These are phyloP conservation scores for Spiraea crenata DNA, from an alignment of 331 rosid species.

Conservation along the genomic window DNA sequence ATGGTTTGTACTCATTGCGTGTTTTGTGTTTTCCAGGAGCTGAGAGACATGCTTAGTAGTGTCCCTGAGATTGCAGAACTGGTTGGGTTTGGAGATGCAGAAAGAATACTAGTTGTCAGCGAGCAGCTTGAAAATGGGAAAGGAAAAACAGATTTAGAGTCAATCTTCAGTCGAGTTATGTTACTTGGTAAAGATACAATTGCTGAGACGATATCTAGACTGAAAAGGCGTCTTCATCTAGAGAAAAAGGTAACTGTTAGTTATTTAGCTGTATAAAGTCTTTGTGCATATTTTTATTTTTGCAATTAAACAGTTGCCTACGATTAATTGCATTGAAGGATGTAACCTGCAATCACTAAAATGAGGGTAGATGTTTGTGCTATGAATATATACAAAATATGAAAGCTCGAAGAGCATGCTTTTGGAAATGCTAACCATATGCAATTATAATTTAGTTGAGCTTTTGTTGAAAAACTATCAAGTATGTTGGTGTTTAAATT, in stretches of 20 bases:
- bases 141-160: slow-evolving; percentile 28
- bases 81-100: slow-evolving; percentile 30
- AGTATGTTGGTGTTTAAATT: neutral
- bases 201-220: slow-evolving; percentile 18
- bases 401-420: neutral
- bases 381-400: neutral
- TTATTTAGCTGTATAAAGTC: neutral
- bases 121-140: slow-evolving; percentile 28
- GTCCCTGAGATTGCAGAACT: slow-evolving; percentile 39
- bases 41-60: slow-evolving; percentile 23
- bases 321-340: neutral
- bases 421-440: neutral
- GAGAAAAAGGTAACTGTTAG: slow-evolving; percentile 32
- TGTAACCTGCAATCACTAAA: neutral
- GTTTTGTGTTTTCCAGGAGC: slow-evolving; percentile 19
- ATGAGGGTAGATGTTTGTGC: neutral
- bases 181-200: slow-evolving; percentile 26
- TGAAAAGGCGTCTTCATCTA: slow-evolving; percentile 31
- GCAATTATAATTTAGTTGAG: neutral
- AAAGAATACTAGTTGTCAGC: slow-evolving; percentile 22
- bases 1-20: neutral
- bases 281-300: neutral
- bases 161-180: slow-evolving; percentile 34
- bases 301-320: neutral
- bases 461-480: neutral